A percentile compares a stretch with the other conserved stretches of the same genome.
Conservation (phyloP, 805 yeast genomes). For the Starmerella sirachaensis region DNA sequence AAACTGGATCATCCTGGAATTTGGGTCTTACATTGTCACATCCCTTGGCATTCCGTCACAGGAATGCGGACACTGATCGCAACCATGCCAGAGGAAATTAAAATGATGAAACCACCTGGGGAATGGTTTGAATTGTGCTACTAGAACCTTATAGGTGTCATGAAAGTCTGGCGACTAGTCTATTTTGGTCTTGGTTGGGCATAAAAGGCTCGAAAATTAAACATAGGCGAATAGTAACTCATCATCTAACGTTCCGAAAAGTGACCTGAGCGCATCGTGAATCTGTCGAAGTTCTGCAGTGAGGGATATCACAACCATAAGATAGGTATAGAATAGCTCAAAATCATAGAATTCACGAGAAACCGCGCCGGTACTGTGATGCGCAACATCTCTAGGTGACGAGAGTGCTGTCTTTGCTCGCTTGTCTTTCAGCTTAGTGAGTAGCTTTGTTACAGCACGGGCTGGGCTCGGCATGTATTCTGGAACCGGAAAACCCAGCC, state of each 20-base stretch:
- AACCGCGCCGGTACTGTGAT: too few relatives aligned
- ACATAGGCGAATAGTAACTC: conserved; percentile 37
- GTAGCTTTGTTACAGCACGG: conserved; percentile 57
- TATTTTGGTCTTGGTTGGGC: too few relatives aligned
- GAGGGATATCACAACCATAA: conserved; percentile 57
- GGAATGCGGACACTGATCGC: conserved; percentile 42
- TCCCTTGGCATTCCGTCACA: conserved; percentile 80
- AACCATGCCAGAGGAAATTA: conserved; percentile 21
- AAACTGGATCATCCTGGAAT: conserved; percentile 82
- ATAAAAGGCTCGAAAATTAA: too few relatives aligned
- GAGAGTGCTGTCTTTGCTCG: neutral
- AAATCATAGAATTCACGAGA: conserved; percentile 50
- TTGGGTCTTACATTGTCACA: conserved; percentile 88
- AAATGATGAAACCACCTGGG: conserved; percentile 19
- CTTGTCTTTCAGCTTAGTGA: conserved; percentile 52
- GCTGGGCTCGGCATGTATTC: conserved; percentile 65
- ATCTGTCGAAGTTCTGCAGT: conserved; percentile 53
- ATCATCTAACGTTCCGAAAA: conserved; percentile 56
- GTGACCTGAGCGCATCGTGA: conserved; percentile 40
- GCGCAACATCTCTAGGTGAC: too few relatives aligned
- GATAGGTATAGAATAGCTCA: conserved; percentile 62
- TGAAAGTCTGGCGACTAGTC: too few relatives aligned
- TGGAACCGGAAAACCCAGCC: conserved; percentile 66
- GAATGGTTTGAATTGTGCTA: conserved; percentile 24
- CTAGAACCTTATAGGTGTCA: too few relatives aligned